Evolutionary conservation across 306 rosid species (phyloP), one percentile per base, ranked within the genome.

Genomic region (Cicer chorassanicum): DNA sequence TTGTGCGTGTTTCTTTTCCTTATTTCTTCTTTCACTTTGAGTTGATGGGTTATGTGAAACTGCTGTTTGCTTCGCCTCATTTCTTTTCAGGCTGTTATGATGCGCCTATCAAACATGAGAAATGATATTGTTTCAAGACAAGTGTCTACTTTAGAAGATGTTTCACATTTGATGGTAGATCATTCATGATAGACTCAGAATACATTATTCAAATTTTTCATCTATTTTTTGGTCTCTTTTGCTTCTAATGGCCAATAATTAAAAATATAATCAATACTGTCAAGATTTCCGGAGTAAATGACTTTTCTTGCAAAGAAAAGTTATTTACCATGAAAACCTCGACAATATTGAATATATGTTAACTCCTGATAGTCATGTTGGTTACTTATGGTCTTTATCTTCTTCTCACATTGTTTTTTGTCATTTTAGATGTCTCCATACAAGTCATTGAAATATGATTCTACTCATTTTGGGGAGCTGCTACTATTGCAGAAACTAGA

Each of bases 401-500:
- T 65, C 74, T 50, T 8, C 11, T 11, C 2, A 10, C 67, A 10
- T 54, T 70, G 29, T 53, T 14, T 81, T 77, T 56, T 46, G 12
- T 63, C 74, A 77, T 69, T 83, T 46, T 83, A 87, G 87, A 45
- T 75, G 75, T 87, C 97, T 68, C 93, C 94, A 9, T 84, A 96
- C 51, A 91, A 84, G 82, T 78, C 96, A 57, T 66, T 53, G 2
- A 88, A 81, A 80, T 81, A 83, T 5, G 96, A 89, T 64, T 82
- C 85, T 2, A 72, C 74, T 73, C 73, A 82, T 68, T 81, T 83
- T 13, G 88, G 86, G 78, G 93, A 94, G 76, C 81, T 74, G 78
- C 60, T 85, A 41, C 78, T 91, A 60, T 64, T 94, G 77, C 98
- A 91, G 78, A 94, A 90, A 76, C 89, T 94, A 14, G 98, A 91